Base-by-base conservation (phyloP, 176 grass and related monocot genomes). In the Miscanthus lutarioriparius region DNA sequence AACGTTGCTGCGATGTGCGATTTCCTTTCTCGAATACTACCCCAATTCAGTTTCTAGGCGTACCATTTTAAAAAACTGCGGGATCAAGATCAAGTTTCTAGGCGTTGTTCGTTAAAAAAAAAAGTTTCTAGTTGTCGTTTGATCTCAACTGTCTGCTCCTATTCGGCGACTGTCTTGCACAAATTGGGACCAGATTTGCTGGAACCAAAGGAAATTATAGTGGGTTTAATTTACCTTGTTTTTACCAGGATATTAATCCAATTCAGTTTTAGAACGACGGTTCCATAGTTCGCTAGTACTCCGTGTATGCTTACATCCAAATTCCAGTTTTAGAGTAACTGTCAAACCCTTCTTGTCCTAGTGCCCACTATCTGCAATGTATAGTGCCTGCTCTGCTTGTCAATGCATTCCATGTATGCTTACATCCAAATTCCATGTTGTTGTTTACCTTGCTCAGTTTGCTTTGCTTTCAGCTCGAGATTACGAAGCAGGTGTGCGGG, bases 401-500 rank as follows among this genome's bases (percentile, higher is more conserved):
- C 28, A 8, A 3, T n/a, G 12, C 28, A 49, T 51, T 74, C 72
- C 44, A 0, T 25, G 45, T 47, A 32, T 32, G 59, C 45, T 63
- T 40, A 59, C 74, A 67, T 77, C 17, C 10, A 4, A 64, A 30
- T 30, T 1, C 26, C 27, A 65, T 65, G 63, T 7, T 65, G 15
- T 7, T 30, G 63, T 65, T 84, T 80, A 5, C 37, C 64, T 66
- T 38, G 22, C 77, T 30, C 28, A 30, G 28, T 30, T 30, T 30
- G 28, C 28, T 78, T 51, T 77, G 11, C 40, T 53, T 90, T 61
- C 70, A 86, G 86, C 59, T 70, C 63, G 69, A 83, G 91, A 94
- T 90, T 72, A 83, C 17, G 89, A 83, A 79, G 70, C 74, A 77
- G 85, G 78, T 73, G 79, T 77, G 65, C 91, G 67, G 75, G 85